A percentile compares a stretch with the other conserved stretches of the same genome.
These are phyloP conservation scores for Elymus sibiricus DNA, from an alignment of 176 grass and related monocot species.

Conservation along the genomic window DNA sequence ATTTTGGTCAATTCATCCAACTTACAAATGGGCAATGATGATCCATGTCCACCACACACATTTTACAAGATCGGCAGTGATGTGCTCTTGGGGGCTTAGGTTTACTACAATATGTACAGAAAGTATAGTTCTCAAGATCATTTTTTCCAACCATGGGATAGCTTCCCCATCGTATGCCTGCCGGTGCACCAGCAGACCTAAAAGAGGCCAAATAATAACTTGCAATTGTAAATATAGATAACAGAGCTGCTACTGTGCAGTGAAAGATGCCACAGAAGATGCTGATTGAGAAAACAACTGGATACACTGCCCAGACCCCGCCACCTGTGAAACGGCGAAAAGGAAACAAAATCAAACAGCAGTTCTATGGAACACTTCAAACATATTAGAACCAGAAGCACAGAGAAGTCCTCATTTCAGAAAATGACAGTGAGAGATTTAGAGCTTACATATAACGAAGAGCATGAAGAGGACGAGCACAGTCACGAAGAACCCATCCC, in stretches of 20 bases:
- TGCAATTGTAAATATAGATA: constrained; percentile 64
- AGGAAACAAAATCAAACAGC: constrained; percentile 1
- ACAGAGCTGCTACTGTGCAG: constrained; percentile 51
- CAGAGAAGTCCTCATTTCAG: not conserved
- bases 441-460: constrained; percentile 85
- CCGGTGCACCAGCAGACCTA: constrained; percentile 61
- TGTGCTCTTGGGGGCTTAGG: constrained; percentile 93
- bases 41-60: constrained; percentile 96
- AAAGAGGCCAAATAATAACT: constrained; percentile 82
- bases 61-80: constrained; percentile 97
- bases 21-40: constrained; percentile 99
- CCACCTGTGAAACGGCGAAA: constrained; percentile 52
- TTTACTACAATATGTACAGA: constrained; percentile 80
- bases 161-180: constrained; percentile 74
- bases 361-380: not conserved
- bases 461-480: constrained; percentile 78
- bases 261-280: constrained; percentile 82
- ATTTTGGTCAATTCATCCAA: constrained; percentile 20
- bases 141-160: constrained; percentile 85
- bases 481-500: constrained; percentile 72
- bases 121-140: constrained; percentile 82
- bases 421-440: not conserved
- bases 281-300: constrained; percentile 72
- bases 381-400: not conserved
- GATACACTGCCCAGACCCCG: constrained; percentile 88